A percentile compares a stretch with the other conserved stretches of the same genome.
Conservation (phyloP, 148 eudicot species). For the Persicaria maculosa region DNA sequence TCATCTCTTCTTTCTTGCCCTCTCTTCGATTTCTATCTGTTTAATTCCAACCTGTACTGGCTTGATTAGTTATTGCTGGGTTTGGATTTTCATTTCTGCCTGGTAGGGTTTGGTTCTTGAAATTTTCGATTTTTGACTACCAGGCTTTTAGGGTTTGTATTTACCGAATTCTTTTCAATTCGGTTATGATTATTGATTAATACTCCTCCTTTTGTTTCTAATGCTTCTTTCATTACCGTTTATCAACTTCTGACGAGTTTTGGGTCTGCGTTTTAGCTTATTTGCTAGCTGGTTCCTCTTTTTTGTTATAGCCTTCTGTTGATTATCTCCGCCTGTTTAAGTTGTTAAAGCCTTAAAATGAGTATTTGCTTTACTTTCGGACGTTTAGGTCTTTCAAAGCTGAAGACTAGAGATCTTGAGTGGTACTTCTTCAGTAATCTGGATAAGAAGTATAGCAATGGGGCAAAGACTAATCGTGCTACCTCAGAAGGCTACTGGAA, state of each 20-base stretch:
- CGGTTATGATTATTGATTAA: no score
- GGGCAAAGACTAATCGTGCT: slow-evolving; percentile 79
- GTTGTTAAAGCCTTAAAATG: not conserved
- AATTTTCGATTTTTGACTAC: not conserved
- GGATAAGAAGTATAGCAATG: slow-evolving; percentile 86
- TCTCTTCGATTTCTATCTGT: not conserved
- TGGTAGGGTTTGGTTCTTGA: not conserved
- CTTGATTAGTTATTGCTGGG: not conserved
- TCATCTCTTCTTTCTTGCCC: not conserved
- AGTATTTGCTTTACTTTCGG: slow-evolving; percentile 7
- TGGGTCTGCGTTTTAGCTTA: not conserved
- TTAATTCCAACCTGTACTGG: not conserved
- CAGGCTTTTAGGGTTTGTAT: no score
- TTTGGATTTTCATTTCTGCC: not conserved
- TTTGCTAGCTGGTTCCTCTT: not conserved
- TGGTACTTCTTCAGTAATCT: slow-evolving; percentile 91
- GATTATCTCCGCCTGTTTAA: not conserved
- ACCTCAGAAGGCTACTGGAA: slow-evolving; percentile 89
- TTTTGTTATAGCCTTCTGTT: not conserved
- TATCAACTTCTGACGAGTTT: not conserved
- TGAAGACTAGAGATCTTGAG: slow-evolving; percentile 81
- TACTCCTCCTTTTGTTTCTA: not conserved
- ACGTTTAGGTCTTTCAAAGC: slow-evolving; percentile 53
- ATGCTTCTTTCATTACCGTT: not conserved
- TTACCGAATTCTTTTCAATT: no score